Percentiles rank a stretch among this genome's conserved stretches.
Conservation (phyloP, 2,329 filamentous ascomycete species). For the Beauveria sp. region DNA sequence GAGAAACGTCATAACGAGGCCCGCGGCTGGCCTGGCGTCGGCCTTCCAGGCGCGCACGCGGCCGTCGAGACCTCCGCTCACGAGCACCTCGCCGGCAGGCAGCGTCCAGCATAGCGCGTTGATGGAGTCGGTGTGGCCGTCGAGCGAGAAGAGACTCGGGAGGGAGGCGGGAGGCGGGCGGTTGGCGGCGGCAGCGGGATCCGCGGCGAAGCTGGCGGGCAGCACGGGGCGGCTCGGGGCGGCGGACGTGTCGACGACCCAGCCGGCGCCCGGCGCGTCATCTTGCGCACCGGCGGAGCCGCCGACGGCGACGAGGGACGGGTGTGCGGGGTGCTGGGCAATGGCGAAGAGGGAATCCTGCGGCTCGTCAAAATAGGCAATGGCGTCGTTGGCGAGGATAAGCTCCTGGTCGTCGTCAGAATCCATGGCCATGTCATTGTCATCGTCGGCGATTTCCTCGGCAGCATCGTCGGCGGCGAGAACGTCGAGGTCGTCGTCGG, state of each 20-base stretch:
- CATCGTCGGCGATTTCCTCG: constrained; percentile 58
- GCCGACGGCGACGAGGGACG: constrained; percentile 76
- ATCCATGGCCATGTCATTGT: constrained; percentile 75
- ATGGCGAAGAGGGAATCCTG: constrained; percentile 92
- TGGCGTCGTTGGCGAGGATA: constrained; percentile 80
- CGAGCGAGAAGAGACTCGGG: constrained; percentile 61
- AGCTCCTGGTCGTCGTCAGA: constrained; percentile 67
- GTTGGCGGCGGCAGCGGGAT: constrained; percentile 51
- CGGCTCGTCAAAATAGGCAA: constrained; percentile 85
- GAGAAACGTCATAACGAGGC: constrained; percentile 52
- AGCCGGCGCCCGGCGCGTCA: constrained; percentile 67
- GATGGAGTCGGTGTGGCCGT: constrained; percentile 89
- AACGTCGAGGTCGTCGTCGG: constrained; percentile 55
- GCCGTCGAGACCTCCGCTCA: constrained; percentile 86
- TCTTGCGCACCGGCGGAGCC: constrained; percentile 57
- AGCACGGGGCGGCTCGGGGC: constrained; percentile 58
- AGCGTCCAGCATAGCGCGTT: constrained; percentile 80
- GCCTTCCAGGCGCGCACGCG: constrained; percentile 64
- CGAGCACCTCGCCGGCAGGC: constrained; percentile 72
- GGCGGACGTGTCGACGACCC: constrained; percentile 70
- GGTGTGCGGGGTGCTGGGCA: constrained; percentile 77
- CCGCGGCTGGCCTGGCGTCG: constrained; percentile 32
- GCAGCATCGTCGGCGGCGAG: constrained; percentile 70
- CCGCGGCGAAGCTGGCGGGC: constrained; percentile 66
- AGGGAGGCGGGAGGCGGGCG: constrained; percentile 47